Evolutionary conservation across 306 rosid species (phyloP).

Genomic region (Elaeagnus macrophylla): DNA sequence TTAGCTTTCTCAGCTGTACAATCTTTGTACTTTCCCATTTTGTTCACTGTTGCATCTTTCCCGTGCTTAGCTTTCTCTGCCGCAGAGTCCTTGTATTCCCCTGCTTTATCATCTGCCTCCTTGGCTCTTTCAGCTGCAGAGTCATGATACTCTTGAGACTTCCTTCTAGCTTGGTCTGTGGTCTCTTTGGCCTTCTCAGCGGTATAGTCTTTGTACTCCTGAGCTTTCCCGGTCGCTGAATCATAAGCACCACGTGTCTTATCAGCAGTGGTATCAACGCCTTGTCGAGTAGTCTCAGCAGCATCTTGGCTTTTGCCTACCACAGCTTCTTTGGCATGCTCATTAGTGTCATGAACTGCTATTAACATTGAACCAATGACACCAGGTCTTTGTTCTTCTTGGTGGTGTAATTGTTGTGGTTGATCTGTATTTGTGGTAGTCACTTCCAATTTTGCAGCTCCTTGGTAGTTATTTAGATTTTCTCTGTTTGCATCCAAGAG

Average conservation of each 20-base stretch:
- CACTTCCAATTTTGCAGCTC: not conserved
- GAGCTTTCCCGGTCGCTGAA: slow-evolving; percentile 3
- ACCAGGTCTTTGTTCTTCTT: slow-evolving; percentile 32
- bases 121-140: not conserved
- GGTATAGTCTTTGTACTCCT: slow-evolving; percentile 10
- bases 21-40: not conserved
- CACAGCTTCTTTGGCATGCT: slow-evolving; percentile 50
- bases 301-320: not conserved
- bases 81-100: not conserved
- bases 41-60: slow-evolving; percentile 4
- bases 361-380: slow-evolving; percentile 50
- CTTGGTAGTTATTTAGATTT: not conserved
- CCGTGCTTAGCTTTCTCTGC: slow-evolving; percentile 12
- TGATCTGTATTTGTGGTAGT: not conserved
- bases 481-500: slow-evolving; percentile 32
- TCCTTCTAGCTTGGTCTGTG: slow-evolving; percentile 15
- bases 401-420: slow-evolving; percentile 2
- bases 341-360: slow-evolving; percentile 43
- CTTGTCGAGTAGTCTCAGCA: slow-evolving; percentile 10
- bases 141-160: slow-evolving; percentile 9
- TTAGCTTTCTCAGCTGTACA: slow-evolving; percentile 1
- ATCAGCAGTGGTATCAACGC: slow-evolving; percentile 9
- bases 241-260: not conserved
- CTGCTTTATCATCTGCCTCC: not conserved
- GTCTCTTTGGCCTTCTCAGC: slow-evolving; percentile 20